These are phyloP conservation scores for Apiospora sp. DNA, from an alignment of 2,329 filamentous ascomycete genomes.

Conservation along the genomic window DNA sequence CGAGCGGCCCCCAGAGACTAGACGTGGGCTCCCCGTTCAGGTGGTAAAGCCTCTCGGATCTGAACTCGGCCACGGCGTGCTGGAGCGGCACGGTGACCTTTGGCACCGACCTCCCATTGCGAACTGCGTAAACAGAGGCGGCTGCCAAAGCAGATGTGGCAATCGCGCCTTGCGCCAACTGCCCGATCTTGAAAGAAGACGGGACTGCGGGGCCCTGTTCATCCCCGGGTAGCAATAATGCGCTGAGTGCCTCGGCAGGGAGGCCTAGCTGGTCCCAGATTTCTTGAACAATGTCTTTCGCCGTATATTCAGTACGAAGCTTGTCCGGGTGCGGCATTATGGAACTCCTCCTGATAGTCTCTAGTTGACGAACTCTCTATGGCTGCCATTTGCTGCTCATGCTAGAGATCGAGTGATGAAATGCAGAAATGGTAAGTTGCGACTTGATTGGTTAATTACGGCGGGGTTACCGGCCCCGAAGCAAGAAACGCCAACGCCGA, in stretches of 20 bases:
- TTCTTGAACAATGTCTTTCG: slow-evolving; percentile 31
- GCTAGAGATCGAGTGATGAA: not conserved
- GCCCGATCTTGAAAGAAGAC: slow-evolving; percentile 62
- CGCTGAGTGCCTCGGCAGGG: slow-evolving; percentile 29
- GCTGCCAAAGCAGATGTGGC: slow-evolving; percentile 59
- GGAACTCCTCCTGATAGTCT: no score
- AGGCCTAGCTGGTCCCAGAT: slow-evolving; percentile 33
- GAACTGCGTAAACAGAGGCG: slow-evolving; percentile 51
- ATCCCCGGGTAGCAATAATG: slow-evolving; percentile 29
- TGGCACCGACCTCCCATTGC: slow-evolving; percentile 42
- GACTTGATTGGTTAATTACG: not conserved
- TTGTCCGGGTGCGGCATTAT: not conserved
- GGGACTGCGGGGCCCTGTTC: slow-evolving; percentile 42
- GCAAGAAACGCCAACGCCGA: not conserved
- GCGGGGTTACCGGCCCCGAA: not conserved
- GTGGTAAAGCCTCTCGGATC: slow-evolving; percentile 58
- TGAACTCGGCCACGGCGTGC: slow-evolving; percentile 61
- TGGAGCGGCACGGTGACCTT: slow-evolving; percentile 51
- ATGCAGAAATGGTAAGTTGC: not conserved
- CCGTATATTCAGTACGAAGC: not conserved
- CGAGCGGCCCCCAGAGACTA: slow-evolving; percentile 43
- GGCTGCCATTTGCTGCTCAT: not conserved
- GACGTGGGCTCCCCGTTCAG: slow-evolving; percentile 49
- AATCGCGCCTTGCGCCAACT: slow-evolving; percentile 61
- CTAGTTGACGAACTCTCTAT: no score